Percentiles rank a stretch among this genome's conserved stretches.
Evolutionary conservation across 1,139 yeast genomes (phyloP).

Genomic region (Protomyces gravidus): DNA sequence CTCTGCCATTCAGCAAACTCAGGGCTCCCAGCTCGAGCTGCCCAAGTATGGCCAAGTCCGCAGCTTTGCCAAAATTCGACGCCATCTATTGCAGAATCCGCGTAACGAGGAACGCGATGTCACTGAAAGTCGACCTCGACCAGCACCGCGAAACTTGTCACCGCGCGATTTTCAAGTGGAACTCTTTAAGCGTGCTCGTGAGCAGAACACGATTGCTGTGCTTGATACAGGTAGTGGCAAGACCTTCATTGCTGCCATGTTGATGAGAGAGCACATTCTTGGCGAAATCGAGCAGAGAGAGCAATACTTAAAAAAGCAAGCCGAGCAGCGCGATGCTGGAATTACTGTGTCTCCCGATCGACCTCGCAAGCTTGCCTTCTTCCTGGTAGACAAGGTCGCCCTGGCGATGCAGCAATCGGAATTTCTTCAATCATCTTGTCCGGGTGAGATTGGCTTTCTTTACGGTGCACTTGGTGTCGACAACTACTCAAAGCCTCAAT

Average conservation of each 20-base stretch:
- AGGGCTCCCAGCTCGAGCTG: neutral
- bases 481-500: slow-evolving; percentile 14
- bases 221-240: slow-evolving; percentile 32
- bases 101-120: neutral
- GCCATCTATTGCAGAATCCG: neutral
- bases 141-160: neutral
- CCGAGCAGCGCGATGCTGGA: neutral
- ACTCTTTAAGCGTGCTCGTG: slow-evolving; percentile 26
- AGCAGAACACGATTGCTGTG: slow-evolving; percentile 30
- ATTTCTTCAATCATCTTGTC: slow-evolving; percentile 28
- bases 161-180: slow-evolving; percentile 31
- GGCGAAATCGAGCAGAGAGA: slow-evolving; percentile 9
- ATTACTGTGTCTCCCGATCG: neutral
- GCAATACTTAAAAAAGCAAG: neutral
- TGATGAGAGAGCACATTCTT: slow-evolving; percentile 18
- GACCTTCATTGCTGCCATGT: slow-evolving; percentile 31
- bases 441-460: slow-evolving; percentile 19
- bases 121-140: neutral
- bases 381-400: slow-evolving; percentile 31
- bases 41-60: slow-evolving; percentile 39
- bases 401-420: slow-evolving; percentile 33
- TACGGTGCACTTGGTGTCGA: slow-evolving; percentile 31
- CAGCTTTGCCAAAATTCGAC: slow-evolving; percentile 13
- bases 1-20: neutral
- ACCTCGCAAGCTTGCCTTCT: slow-evolving; percentile 19